phyloP scores from a whole-genome alignment of 345 rosid species.

The Hypericum androsaemum region DNA sequence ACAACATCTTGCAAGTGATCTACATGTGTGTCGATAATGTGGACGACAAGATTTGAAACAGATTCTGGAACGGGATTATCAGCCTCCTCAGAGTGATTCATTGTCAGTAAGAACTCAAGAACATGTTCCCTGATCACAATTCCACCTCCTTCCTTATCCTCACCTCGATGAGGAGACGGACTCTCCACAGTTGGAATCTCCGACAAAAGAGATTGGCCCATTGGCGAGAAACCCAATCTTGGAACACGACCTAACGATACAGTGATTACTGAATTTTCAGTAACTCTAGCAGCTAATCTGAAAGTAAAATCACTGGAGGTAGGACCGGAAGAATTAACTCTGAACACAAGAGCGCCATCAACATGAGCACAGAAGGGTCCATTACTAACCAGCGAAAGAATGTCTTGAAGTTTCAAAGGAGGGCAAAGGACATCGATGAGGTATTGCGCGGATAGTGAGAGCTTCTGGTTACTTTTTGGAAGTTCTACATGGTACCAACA shows the following conservation, averaged over 20 bases:
- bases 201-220: constrained; percentile 69
- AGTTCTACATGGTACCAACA: constrained; percentile 96
- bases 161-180: constrained; percentile 36
- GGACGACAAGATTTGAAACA: constrained; percentile 80
- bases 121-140: constrained; percentile 50
- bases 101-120: constrained; percentile 81
- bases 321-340: constrained; percentile 94
- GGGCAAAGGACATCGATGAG: constrained; percentile 90
- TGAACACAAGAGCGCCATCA: constrained; percentile 87
- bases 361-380: constrained; percentile 92
- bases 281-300: constrained; percentile 83
- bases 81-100: constrained; percentile 98
- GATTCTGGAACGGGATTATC: constrained; percentile 91
- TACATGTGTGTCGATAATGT: constrained; percentile 77
- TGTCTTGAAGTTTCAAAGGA: constrained; percentile 89
- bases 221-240: constrained; percentile 75
- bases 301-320: constrained; percentile 68
- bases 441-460: constrained; percentile 70
- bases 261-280: constrained; percentile 80
- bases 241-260: constrained; percentile 93
- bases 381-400: constrained; percentile 82
- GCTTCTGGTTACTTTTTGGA: constrained; percentile 74
- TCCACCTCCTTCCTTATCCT: constrained; percentile 32
- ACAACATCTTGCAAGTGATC: constrained; percentile 92
- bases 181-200: constrained; percentile 84